Conservation (phyloP, 306 rosid species). For the Citrullus colocynthis region DNA sequence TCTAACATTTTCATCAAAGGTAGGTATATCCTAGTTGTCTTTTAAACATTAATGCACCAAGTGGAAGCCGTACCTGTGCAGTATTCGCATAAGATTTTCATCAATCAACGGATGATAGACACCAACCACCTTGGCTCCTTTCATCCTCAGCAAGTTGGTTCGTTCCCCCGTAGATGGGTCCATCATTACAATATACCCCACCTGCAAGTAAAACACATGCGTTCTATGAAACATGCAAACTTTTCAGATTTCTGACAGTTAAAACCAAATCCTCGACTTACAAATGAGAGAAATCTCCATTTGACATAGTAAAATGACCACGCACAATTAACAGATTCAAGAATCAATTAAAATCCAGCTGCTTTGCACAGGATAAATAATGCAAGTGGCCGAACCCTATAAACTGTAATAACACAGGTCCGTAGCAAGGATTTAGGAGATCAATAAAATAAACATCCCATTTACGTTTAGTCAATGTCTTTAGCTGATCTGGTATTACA, state of each 20-base stretch:
- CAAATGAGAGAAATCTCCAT: not conserved
- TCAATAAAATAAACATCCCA: not conserved
- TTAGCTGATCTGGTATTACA: not conserved
- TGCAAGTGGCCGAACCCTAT: not conserved
- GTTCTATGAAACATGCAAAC: not conserved
- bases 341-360: not conserved
- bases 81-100: constrained; percentile 50
- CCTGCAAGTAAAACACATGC: constrained; percentile 31
- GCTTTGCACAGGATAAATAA: not conserved
- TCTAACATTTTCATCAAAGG: too few relatives aligned
- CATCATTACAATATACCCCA: constrained; percentile 76
- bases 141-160: constrained; percentile 64
- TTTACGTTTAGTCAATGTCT: not conserved
- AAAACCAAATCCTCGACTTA: not conserved
- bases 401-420: not conserved
- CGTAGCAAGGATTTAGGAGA: not conserved
- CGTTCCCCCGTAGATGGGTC: constrained; percentile 53
- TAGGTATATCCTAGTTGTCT: too few relatives aligned
- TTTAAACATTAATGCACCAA: not conserved
- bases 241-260: not conserved
- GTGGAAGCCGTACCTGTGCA: constrained; percentile 34
- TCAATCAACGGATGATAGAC: constrained; percentile 76
- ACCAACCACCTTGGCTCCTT: constrained; percentile 71
- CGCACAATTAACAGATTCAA: not conserved
- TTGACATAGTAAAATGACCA: not conserved